Percentiles rank a stretch among this genome's conserved stretches.
Conservation (phyloP, 208 protist genomes). For the Acanthamoeba sp. region DNA sequence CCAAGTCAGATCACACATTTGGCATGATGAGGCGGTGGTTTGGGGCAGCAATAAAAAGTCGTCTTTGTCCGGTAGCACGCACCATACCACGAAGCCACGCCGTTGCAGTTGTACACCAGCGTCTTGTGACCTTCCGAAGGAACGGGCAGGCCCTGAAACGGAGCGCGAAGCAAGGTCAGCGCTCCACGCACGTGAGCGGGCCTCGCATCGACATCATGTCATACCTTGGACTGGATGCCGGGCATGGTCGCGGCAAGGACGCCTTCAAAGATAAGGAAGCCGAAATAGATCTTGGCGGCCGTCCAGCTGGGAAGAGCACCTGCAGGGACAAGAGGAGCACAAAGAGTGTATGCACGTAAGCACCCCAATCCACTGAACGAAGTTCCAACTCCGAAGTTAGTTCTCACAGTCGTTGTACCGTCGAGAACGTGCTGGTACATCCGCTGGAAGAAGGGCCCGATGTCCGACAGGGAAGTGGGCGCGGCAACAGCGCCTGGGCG, state of each 20-base stretch:
- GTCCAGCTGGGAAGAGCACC: conserved; percentile 85
- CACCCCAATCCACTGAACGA: conserved; percentile 41
- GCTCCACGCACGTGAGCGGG: not conserved
- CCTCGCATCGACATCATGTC: not conserved
- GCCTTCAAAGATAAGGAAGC: conserved; percentile 87
- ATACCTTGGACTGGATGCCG: conserved; percentile 82
- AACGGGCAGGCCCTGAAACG: conserved; percentile 91
- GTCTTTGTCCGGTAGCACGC: conserved; percentile 78
- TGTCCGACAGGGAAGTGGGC: not conserved
- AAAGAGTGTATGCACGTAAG: too few relatives aligned
- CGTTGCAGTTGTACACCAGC: conserved; percentile 94
- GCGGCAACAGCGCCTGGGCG: conserved; percentile 2
- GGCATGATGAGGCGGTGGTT: not conserved
- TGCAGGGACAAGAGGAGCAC: too few relatives aligned
- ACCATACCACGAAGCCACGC: conserved; percentile 91
- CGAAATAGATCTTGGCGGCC: conserved; percentile 79
- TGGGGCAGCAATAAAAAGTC: conserved; percentile 77
- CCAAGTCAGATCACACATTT: not conserved
- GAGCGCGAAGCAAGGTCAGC: conserved; percentile 47
- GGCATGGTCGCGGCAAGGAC: conserved; percentile 91
- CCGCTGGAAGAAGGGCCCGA: conserved; percentile 14
- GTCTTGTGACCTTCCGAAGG: conserved; percentile 84
- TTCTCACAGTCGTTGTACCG: conserved; percentile 32
- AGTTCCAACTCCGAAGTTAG: not conserved
- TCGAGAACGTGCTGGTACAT: conserved; percentile 27